These are phyloP conservation scores for Phylloboletellus chloephorus DNA, from an alignment of 1,284 basidiomycete genomes.

Conservation along the genomic window DNA sequence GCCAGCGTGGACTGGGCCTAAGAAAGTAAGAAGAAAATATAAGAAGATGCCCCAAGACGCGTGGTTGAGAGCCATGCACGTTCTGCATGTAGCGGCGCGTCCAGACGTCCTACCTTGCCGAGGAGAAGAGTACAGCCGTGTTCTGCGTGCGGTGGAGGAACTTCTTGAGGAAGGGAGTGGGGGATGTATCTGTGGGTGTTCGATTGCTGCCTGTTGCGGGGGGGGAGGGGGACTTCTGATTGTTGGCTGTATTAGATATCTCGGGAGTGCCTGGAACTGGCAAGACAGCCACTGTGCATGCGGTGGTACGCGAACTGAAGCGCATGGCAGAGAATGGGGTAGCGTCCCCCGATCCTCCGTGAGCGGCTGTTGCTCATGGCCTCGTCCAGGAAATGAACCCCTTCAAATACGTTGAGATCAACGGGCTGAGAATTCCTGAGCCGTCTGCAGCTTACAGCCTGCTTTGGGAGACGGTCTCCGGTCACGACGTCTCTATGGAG, in stretches of 20 bases:
- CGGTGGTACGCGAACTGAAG: constrained; percentile 83
- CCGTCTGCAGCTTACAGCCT: constrained; percentile 83
- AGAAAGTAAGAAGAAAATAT: too few species aligned
- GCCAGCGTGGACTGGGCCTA: too few species aligned
- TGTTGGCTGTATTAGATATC: constrained; percentile 59
- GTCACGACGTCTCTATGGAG: constrained; percentile 57
- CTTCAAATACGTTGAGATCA: constrained; percentile 97
- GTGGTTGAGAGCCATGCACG: constrained; percentile 80
- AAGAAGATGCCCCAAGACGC: constrained; percentile 63
- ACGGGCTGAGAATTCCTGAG: constrained; percentile 89
- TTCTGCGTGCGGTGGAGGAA: constrained; percentile 77
- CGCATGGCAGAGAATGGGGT: constrained; percentile 79
- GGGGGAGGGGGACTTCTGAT: too few species aligned
- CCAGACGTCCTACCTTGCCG: constrained; percentile 90
- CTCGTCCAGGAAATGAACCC: constrained; percentile 74
- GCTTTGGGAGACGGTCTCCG: constrained; percentile 85
- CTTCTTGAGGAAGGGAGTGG: constrained; percentile 90
- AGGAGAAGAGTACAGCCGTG: constrained; percentile 79
- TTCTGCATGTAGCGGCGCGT: constrained; percentile 89
- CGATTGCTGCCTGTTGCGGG: constrained; percentile 2
- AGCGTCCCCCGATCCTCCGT: constrained; percentile 23
- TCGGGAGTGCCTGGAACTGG: constrained; percentile 98
- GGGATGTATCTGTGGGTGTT: constrained; percentile 84
- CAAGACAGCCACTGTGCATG: constrained; percentile 97
- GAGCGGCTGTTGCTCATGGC: not conserved